phyloP scores from a whole-genome alignment of 164 flowering plant genomes.

The Tetrastigma voinierianum region DNA sequence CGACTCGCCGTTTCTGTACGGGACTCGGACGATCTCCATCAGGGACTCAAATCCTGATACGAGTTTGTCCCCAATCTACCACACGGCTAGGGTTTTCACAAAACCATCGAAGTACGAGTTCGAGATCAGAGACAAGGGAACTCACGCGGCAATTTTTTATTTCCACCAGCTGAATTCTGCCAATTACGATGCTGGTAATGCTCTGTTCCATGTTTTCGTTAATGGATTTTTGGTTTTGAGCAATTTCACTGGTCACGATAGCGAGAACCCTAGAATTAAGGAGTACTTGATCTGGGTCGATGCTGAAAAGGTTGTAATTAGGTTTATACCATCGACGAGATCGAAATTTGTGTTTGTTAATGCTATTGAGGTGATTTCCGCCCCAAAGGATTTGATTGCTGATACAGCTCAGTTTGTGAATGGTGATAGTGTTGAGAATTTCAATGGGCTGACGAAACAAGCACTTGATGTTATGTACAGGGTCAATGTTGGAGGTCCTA shows the following conservation, averaged over 20 bases:
- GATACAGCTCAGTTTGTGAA: slow-evolving; percentile 44
- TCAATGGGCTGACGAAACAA: slow-evolving; percentile 36
- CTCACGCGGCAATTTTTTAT: slow-evolving; percentile 78
- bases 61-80: slow-evolving; percentile 41
- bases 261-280: slow-evolving; percentile 23
- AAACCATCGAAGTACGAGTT: slow-evolving; percentile 50
- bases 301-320: slow-evolving; percentile 38
- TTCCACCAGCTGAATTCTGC: slow-evolving; percentile 44
- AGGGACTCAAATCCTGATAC: slow-evolving; percentile 19
- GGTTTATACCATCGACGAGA: slow-evolving; percentile 35
- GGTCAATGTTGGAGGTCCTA: slow-evolving; percentile 68
- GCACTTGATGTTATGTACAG: slow-evolving; percentile 60
- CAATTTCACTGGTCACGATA: slow-evolving; percentile 26
- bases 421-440: slow-evolving; percentile 25
- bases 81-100: slow-evolving; percentile 58
- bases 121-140: slow-evolving; percentile 45
- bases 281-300: slow-evolving; percentile 60
- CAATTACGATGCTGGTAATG: slow-evolving; percentile 18
- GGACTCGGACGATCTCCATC: slow-evolving; percentile 27
- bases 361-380: slow-evolving; percentile 71
- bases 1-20: slow-evolving; percentile 18
- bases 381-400: slow-evolving; percentile 62
- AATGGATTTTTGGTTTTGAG: slow-evolving; percentile 51
- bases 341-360: slow-evolving; percentile 53
- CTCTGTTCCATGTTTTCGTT: slow-evolving; percentile 57